Percentiles rank a stretch among this genome's conserved stretches.
phyloP scores from a whole-genome alignment of 108 stramenopile species.

The Halocafeteria seosinensis region DNA sequence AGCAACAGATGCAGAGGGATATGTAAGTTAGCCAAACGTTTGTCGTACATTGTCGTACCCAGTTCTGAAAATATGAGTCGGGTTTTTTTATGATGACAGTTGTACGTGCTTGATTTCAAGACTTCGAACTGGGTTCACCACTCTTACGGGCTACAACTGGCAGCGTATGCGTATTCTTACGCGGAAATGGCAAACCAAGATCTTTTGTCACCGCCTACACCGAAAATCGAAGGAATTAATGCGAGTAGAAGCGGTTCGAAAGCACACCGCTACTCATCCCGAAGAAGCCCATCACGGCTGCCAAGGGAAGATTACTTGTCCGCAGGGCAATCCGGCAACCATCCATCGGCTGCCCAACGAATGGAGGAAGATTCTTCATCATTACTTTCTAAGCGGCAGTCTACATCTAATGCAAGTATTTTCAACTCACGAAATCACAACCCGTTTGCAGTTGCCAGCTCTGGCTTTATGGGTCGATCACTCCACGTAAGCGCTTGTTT shows the following conservation, averaged over 20 bases:
- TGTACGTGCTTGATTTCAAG: not conserved
- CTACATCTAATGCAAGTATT: too few relatives aligned
- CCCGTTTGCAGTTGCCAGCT: too few relatives aligned
- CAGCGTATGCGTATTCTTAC: not conserved
- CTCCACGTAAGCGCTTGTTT: too few relatives aligned
- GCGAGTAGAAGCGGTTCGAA: not conserved
- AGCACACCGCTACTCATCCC: not conserved
- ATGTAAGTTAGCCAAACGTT: too few relatives aligned
- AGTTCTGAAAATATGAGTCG: too few relatives aligned
- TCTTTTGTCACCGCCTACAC: not conserved
- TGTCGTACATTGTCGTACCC: too few relatives aligned
- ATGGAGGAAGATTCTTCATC: not conserved
- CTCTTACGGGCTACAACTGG: conserved; percentile 3
- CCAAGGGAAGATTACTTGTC: too few relatives aligned
- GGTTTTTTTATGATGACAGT: too few relatives aligned
- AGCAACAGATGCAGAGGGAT: not conserved
- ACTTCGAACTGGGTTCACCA: not conserved
- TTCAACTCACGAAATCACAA: too few relatives aligned
- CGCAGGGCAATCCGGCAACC: too few relatives aligned
- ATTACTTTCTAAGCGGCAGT: not conserved
- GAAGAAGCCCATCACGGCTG: not conserved
- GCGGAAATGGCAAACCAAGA: not conserved
- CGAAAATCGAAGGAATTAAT: not conserved
- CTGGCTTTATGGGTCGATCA: too few relatives aligned
- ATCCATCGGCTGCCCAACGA: not conserved